Conservation (phyloP, 768 basidiomycete genomes). For the Lentinula guzmanii region DNA sequence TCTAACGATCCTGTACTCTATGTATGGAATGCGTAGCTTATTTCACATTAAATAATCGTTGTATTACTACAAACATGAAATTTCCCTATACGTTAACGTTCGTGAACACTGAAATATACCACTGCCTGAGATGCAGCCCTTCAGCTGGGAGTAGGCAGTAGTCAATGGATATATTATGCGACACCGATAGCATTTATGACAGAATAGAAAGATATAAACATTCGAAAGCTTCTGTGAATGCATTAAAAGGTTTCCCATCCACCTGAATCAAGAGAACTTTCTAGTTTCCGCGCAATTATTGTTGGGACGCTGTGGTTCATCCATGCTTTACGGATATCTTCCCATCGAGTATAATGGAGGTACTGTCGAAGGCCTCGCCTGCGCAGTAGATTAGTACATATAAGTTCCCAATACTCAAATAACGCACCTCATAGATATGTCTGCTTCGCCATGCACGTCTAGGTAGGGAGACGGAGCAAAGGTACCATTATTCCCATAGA, state of each 20-base stretch:
- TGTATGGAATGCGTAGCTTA: background rate
- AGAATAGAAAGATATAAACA: background rate
- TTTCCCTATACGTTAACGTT: too few species aligned
- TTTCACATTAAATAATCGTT: background rate
- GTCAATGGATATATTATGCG: background rate
- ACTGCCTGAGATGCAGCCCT: too few species aligned
- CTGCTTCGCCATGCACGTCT: slow-evolving; percentile 91
- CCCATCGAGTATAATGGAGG: slow-evolving; percentile 79
- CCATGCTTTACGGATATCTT: slow-evolving; percentile 90
- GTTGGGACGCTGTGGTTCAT: slow-evolving; percentile 87
- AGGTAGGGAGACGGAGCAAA: slow-evolving; percentile 88
- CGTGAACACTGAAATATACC: too few species aligned
- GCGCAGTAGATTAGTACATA: background rate
- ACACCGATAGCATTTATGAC: background rate
- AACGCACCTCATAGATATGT: slow-evolving; percentile 81
- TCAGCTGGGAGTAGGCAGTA: too few species aligned
- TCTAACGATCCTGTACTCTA: background rate
- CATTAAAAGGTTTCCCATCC: slow-evolving; percentile 84
- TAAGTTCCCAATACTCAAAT: background rate
- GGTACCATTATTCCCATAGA: slow-evolving; percentile 86
- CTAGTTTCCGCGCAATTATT: slow-evolving; percentile 81
- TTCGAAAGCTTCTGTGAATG: background rate
- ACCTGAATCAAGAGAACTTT: slow-evolving; percentile 82
- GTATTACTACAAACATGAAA: too few species aligned
- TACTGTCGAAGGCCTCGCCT: slow-evolving; percentile 89